Evolutionary conservation across 1,284 basidiomycete genomes (phyloP), one percentile per base, ranked within the genome.

Genomic region (Pseudozyma sp.): DNA sequence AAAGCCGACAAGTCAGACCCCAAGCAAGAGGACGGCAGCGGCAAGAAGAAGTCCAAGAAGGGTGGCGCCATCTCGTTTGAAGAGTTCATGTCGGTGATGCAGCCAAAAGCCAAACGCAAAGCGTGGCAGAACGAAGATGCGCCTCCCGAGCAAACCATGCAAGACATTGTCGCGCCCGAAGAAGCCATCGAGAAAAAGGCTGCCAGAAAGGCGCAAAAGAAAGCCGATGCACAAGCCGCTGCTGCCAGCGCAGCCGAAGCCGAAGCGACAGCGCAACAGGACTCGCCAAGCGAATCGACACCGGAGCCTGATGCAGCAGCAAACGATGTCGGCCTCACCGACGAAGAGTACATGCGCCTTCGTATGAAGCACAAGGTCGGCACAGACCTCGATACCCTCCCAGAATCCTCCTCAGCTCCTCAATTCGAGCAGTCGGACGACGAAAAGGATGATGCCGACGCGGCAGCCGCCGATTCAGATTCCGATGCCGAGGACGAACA

Each of bases 261-360:
- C 49, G 43, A 24, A 24, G 24, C 51, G 44, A 45, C 39, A 43
- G 55, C 13, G 16, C n/a, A 52, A 3, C 53, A 37, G 3, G 56
- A 45, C 16, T 46, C 53, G 7, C 48, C 60, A 40, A 51, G 50
- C 5, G 64, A 72, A 10, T 43, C 56, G 10, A 68, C 67, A n/a
- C 62, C 78, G 10, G 75, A 72, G 34, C 61, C 55, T 4, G 81
- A 81, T 33, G 66, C 61, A 11, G 64, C 67, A 10, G 75, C 76
- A n/a, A 63, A 75, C 45, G 75, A 83, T 46, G 77, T 80, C 35
- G 76, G 68, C 5, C 58, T 83, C 9, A 79, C 81, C 17, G 85
- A 86, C 51, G 73, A 81, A 39, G 84, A 86, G 46, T 86, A 86
- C 74, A 74, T 86, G 66, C 81, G 81, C 2, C 77, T 80, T 31